These are phyloP conservation scores for Pythium periplocum DNA, from an alignment of 352 stramenopile species.

Conservation along the genomic window DNA sequence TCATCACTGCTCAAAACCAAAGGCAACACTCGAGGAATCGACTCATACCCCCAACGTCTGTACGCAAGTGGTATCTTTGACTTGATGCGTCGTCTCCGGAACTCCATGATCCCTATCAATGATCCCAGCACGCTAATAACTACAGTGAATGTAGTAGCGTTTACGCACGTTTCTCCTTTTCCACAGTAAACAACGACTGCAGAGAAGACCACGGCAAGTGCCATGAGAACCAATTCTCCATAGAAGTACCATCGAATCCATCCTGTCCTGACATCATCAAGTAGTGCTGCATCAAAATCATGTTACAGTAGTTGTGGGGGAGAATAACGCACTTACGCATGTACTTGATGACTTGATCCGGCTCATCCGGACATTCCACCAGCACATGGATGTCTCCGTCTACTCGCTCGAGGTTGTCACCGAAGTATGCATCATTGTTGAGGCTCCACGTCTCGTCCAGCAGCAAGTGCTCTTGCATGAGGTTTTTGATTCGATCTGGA, in stretches of 20 bases:
- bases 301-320: conserved; percentile 11
- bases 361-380: no score
- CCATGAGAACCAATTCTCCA: conserved; percentile 21
- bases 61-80: conserved; percentile 24
- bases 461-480: no score
- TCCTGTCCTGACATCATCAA: conserved; percentile 23
- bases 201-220: conserved; percentile 20
- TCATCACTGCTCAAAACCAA: no score
- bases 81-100: conserved; percentile 14
- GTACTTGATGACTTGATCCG: no score
- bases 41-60: conserved; percentile 22
- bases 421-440: no score
- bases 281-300: conserved; percentile 19
- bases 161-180: conserved; percentile 19
- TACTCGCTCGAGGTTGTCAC: no score
- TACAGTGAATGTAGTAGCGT: conserved; percentile 17
- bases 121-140: conserved; percentile 18
- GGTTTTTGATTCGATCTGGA: no score
- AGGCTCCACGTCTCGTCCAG: no score
- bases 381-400: no score
- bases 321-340: conserved; percentile 25
- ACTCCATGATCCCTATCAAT: conserved; percentile 21
- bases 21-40: conserved; percentile 19
- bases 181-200: conserved; percentile 19
- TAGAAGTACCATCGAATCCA: conserved; percentile 15